Evolutionary conservation across 2,329 filamentous ascomycete genomes (phyloP).

Genomic region (Fusarium sp.): DNA sequence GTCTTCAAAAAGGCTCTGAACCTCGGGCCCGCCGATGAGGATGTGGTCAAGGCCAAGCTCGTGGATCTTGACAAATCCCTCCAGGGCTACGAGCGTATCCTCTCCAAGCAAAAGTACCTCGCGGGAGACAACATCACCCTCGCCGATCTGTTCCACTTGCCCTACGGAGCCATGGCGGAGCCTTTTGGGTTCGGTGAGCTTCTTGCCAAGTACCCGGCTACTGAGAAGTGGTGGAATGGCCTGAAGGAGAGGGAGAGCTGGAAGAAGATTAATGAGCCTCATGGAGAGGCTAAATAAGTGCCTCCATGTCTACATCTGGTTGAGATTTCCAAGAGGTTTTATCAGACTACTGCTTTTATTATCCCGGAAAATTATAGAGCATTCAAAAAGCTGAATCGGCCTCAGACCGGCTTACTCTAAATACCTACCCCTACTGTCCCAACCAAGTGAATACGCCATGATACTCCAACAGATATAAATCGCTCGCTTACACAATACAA

Average conservation of each 20-base stretch:
- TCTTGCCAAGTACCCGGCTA: constrained; percentile 3
- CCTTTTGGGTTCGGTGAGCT: not conserved
- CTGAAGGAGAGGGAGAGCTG: constrained; percentile 11
- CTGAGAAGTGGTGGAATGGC: constrained; percentile 1
- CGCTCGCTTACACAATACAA: not conserved
- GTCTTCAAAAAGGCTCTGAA: not conserved
- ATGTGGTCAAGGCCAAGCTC: not conserved
- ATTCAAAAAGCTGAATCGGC: not conserved
- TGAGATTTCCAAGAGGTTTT: not conserved
- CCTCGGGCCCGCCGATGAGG: not conserved
- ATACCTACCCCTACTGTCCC: not conserved
- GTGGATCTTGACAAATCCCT: not conserved
- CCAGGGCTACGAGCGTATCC: constrained; percentile 5
- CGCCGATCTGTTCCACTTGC: constrained; percentile 3
- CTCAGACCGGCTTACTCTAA: not conserved
- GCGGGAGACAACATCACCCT: not conserved
- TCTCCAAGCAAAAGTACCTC: constrained; percentile 10
- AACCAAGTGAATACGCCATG: not conserved
- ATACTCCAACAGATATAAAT: accelerated
- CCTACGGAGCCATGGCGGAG: not conserved
- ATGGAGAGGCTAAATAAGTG: not conserved
- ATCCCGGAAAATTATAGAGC: not conserved
- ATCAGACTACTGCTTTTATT: not conserved
- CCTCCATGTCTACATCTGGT: not conserved
- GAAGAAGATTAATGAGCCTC: not conserved